These are phyloP conservation scores for Laguncularia racemosa DNA, from an alignment of 345 rosid species.

Conservation along the genomic window DNA sequence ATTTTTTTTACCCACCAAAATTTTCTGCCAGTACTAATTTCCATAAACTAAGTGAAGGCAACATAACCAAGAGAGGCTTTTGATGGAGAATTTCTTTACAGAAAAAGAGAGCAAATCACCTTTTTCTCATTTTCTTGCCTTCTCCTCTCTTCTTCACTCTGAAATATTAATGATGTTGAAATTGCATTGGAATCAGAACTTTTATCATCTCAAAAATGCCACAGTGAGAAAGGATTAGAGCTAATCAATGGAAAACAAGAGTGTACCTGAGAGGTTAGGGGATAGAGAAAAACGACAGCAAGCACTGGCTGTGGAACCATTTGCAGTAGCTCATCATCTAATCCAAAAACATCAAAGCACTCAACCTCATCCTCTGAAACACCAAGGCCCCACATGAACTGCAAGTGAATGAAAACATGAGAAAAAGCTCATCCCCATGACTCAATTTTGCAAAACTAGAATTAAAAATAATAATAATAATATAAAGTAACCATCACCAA, in stretches of 20 bases:
- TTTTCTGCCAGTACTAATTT: no score
- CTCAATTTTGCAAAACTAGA: no score
- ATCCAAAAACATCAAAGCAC: constrained; percentile 83
- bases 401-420: constrained; percentile 13
- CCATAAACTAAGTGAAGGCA: no score
- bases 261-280: constrained; percentile 66
- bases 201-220: no score
- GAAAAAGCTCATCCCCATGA: background rate
- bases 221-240: no score
- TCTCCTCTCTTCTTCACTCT: constrained; percentile 80
- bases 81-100: background rate
- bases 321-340: constrained; percentile 77
- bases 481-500: no score
- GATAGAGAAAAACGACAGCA: constrained; percentile 88
- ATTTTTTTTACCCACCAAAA: no score
- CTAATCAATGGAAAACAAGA: background rate
- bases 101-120: constrained; percentile 25
- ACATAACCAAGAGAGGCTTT: no score
- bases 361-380: constrained; percentile 56
- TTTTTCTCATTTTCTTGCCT: constrained; percentile 41
- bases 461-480: no score
- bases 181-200: no score
- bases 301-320: constrained; percentile 91
- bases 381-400: constrained; percentile 92
- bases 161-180: constrained; percentile 4